Base-by-base conservation (phyloP, 805 yeast species). In the Komagataella populi region DNA sequence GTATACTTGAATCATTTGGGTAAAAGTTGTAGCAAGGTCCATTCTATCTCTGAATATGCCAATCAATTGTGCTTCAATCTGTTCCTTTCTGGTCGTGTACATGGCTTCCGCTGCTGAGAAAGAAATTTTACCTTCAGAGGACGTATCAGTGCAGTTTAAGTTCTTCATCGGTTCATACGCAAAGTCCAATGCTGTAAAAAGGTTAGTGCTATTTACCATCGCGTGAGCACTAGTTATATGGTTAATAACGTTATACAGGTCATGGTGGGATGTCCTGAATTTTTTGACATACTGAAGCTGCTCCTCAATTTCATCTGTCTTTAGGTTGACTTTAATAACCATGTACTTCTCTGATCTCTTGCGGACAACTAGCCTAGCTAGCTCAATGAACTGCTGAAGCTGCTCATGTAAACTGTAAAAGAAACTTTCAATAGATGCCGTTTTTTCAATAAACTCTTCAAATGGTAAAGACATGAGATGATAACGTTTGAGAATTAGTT, bases 291-390 rank as follows among this genome's bases (percentile, higher is more conserved):
- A 68, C 1, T 63, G 67, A 1, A 83, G 50, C 30, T 80, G 65
- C 1, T 73, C 74, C 53, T 67, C 71, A 23, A 78, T 51, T 14
- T 55, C 60, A 1, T 55, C 57, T 1, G 76, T 62, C 2, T 73
- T 66, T 6, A 80, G 72, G n/a, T 68, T 69, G 7, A 88, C 70
- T 52, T 81, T 77, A 18, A 87, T 77, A 20, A 82, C 75, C 12
- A 83, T 73, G 59, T 84, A 83, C 53, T 80, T 81, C 51, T 85
- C 91, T 6, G 80, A 78, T 46, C 93, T 67, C 57, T 81, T 85
- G 55, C 96, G 70, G 45, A 86, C 70, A 3, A 85, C 64, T 54
- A 90, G 96, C 52, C 97, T 74, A 0, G 87, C 77, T 46, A 84
- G 60, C 50, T 78, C 74, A 1, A 81, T 76, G 66, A 83, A 78